Base-by-base conservation (phyloP, 495 filamentous ascomycete genomes). In the Talaromyces borbonicus region DNA sequence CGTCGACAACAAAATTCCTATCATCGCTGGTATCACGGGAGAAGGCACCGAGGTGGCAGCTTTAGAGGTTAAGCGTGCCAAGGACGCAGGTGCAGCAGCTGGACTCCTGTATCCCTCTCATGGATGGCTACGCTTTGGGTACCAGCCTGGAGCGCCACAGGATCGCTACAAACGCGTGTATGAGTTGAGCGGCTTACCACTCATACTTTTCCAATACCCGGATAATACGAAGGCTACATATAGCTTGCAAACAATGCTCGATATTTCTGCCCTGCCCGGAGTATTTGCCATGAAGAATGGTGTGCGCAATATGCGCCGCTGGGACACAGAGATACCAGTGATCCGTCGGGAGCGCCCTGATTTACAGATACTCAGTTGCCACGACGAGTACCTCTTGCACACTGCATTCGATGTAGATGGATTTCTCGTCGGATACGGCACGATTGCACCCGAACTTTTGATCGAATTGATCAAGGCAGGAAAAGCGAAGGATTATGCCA, bases 231-330 rank as follows among this genome's bases (percentile, higher is more conserved):
- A 64, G 36, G 61, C 61, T 4, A 58, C 52, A 15, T 64, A 64
- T 33, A 62, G 44, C 46, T 44, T 64, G 35, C 52, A 62, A 40
- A 64, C 59, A 5, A 59, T 64, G 59, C 59, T 64, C 2, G 59
- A 64, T 40, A 64, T 64, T 25, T 42, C 61, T 12, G 61, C 59
- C 1, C 61, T 55, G 18, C 61, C 61, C 7, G 59, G 61, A 14
- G 51, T 54, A 2, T 60, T 64, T 42, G 61, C 61, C 12, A 64
- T 64, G 59, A 64, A 64, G 48, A 64, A 64, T 41, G 61, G 61
- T 23, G 61, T 64, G 9, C 59, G 61, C 8, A 64, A 64, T 39
- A 64, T 64, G 61, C 56, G 59, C 15, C 56, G 61, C 5, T 64
- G 61, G 61, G 61, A 64, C 31, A 61, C 59, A 4, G 59, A 64